Evolutionary conservation across 176 grass and related monocot genomes (phyloP).

Genomic region (Ampelocalamus luodianensis): DNA sequence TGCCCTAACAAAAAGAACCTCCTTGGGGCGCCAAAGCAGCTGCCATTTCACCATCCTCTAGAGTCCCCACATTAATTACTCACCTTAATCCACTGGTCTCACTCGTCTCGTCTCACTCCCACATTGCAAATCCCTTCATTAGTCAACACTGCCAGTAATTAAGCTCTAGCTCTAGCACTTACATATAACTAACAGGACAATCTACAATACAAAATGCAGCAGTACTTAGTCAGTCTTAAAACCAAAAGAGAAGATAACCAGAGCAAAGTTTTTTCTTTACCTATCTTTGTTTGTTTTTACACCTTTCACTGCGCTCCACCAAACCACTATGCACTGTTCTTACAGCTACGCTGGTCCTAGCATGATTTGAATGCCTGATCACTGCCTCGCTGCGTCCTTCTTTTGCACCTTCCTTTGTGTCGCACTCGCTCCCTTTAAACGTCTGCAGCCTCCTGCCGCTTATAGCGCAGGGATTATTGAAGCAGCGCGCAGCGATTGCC

Average conservation of each 20-base stretch:
- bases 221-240: neutral
- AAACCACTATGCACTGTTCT: neutral
- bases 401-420: slow-evolving; percentile 57
- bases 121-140: neutral
- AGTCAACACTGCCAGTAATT: slow-evolving; percentile 32
- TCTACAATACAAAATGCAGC: neutral
- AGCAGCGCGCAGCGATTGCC: neutral
- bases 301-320: slow-evolving; percentile 25
- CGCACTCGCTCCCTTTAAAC: slow-evolving; percentile 58
- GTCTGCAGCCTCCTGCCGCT: slow-evolving; percentile 20
- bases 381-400: slow-evolving; percentile 33
- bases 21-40: slow-evolving; percentile 46
- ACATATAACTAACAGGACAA: neutral
- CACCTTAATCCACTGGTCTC: neutral
- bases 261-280: neutral
- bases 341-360: slow-evolving; percentile 49
- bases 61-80: slow-evolving; percentile 25
- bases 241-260: neutral
- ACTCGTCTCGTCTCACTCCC: neutral
- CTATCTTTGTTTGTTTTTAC: neutral
- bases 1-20: neutral
- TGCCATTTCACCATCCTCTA: slow-evolving; percentile 37
- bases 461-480: neutral
- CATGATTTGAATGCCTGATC: slow-evolving; percentile 46
- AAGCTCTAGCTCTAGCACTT: neutral